A percentile compares a stretch with the other conserved stretches of the same genome.
Conservation (phyloP, 2,329 filamentous ascomycete species). For the Cadophora sp. region DNA sequence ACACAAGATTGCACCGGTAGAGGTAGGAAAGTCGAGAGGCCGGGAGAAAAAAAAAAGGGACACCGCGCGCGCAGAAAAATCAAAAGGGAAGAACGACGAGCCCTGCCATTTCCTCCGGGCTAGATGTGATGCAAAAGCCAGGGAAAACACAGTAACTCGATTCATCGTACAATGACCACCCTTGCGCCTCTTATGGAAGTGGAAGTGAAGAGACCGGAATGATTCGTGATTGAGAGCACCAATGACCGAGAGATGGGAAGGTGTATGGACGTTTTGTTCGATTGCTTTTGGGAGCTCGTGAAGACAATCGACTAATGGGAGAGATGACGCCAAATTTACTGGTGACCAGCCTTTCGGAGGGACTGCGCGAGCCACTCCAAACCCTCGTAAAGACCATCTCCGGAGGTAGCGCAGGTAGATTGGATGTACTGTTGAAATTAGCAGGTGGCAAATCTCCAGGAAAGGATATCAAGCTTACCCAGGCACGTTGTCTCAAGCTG, state of each 20-base stretch:
- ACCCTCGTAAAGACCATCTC: conserved; percentile 99
- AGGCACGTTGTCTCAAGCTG: conserved; percentile 97
- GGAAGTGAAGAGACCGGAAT: conserved; percentile 45
- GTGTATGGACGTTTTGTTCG: conserved; percentile 41
- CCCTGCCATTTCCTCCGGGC: conserved; percentile 36
- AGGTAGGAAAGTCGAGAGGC: conserved; percentile 42
- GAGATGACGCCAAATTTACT: conserved; percentile 54
- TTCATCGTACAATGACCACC: conserved; percentile 48
- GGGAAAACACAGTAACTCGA: conserved; percentile 39
- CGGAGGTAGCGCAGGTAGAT: conserved; percentile 98
- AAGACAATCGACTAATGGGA: conserved; percentile 38
- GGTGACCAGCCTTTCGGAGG: conserved; percentile 76
- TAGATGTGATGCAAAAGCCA: conserved; percentile 42
- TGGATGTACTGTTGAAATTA: conserved; percentile 81
- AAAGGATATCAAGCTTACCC: conserved; percentile 71
- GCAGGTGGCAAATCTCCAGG: not conserved
- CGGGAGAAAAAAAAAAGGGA: conserved; percentile 33
- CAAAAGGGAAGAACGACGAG: conserved; percentile 30
- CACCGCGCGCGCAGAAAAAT: conserved; percentile 34
- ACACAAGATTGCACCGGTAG: conserved; percentile 45
- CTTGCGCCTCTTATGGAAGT: conserved; percentile 47
- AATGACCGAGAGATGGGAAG: conserved; percentile 43
- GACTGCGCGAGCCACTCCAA: conserved; percentile 90
- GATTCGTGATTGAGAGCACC: conserved; percentile 42
- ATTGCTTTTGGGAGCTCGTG: conserved; percentile 41